Evolutionary conservation across 2,329 filamentous ascomycete genomes (phyloP).

Genomic region (Sphaerulina vaccinii): DNA sequence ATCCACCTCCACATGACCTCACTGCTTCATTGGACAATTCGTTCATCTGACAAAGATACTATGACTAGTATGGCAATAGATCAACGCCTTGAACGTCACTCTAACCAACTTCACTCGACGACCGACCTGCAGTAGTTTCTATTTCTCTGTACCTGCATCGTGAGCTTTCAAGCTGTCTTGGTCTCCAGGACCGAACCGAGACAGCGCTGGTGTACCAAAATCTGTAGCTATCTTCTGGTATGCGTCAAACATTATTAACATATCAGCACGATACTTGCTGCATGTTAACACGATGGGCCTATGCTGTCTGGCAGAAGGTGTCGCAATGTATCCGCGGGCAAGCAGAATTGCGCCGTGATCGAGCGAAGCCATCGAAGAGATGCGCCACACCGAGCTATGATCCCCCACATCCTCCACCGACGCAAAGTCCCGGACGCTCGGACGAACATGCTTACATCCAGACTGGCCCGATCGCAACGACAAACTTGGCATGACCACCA

Average conservation of each 20-base stretch:
- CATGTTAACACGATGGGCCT: no score
- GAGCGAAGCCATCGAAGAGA: not conserved
- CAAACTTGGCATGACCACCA: not conserved
- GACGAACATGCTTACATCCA: not conserved
- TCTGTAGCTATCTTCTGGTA: not conserved
- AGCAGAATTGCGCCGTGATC: not conserved
- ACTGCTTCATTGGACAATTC: conserved; percentile 2
- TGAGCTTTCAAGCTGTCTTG: not conserved
- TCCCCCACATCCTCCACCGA: conserved; percentile 1
- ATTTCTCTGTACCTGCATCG: conserved; percentile 7
- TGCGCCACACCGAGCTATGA: conserved; percentile 6
- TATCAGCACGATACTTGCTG: not conserved
- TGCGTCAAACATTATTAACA: not conserved
- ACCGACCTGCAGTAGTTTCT: not conserved
- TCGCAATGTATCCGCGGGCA: not conserved
- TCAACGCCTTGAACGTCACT: conserved; percentile 3
- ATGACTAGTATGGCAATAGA: not conserved
- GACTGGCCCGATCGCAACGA: conserved; percentile 8
- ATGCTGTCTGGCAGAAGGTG: not conserved
- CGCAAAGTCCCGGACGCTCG: conserved; percentile 4
- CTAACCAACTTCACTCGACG: not conserved
- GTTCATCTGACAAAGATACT: not conserved
- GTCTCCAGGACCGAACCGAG: not conserved
- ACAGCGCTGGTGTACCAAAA: not conserved
- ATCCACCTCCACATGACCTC: not conserved